Base-by-base conservation (phyloP, 2,329 filamentous ascomycete species). In the Kalmusia sp. region DNA sequence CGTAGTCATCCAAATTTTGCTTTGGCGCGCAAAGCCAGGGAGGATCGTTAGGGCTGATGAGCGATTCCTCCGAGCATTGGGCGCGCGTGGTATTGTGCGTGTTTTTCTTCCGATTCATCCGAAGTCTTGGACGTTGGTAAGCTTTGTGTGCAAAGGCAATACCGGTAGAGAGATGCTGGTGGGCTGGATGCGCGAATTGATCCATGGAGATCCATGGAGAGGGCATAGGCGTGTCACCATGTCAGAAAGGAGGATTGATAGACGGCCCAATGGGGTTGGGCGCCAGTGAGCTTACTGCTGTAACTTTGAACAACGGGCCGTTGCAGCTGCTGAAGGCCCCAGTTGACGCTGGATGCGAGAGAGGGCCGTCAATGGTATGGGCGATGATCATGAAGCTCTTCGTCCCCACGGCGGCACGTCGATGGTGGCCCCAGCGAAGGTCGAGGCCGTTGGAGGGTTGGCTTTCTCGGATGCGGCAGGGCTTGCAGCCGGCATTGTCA, bases 391-490 rank as follows among this genome's bases (percentile, higher is more conserved):
- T n/a, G n/a, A n/a, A n/a, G n/a, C n/a, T n/a, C n/a, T n/a, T n/a
- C n/a, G n/a, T n/a, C n/a, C n/a, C n/a, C n/a, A n/a, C n/a, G n/a
- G n/a, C n/a, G n/a, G n/a, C n/a, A n/a, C n/a, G n/a, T n/a, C n/a
- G n/a, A n/a, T n/a, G n/a, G n/a, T n/a, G n/a, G n/a, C n/a, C n/a
- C n/a, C n/a, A n/a, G n/a, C n/a, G n/a, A n/a, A n/a, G n/a, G 8
- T 24, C 28, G 30, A 45, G 30, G 41, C 43, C 30, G 41, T 33
- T 24, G 41, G 5, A 31, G 15, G 28, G 4, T 17, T 12, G n/a
- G n/a, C n/a, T n/a, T n/a, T n/a, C 41, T 46, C 43, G 43, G 43
- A 25, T 3, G 14, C 43, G 43, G 43, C 43, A 34, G 35, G 28
- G 28, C 28, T 8, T 17, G 30, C 6, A 24, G 43, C 43, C 43